Evolutionary conservation across 352 stramenopile genomes (phyloP).

Genomic region (Phytophthora uliginosa): DNA sequence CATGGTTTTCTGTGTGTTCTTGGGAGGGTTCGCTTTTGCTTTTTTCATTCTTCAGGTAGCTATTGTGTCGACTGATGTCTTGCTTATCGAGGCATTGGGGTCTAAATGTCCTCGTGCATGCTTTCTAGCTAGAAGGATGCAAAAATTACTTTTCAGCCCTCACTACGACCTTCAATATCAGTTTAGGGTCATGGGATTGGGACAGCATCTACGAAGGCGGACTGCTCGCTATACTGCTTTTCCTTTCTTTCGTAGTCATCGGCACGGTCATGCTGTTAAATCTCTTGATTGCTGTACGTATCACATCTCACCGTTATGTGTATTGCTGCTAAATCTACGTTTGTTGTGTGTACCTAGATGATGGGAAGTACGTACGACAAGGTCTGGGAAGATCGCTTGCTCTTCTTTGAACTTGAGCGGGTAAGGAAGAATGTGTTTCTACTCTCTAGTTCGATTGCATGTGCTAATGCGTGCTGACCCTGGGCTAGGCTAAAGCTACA

Average conservation of each 20-base stretch:
- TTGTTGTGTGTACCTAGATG: slow-evolving; percentile 54
- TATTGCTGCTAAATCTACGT: neutral
- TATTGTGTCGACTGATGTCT: neutral
- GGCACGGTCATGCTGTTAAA: slow-evolving; percentile 89
- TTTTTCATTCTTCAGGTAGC: slow-evolving; percentile 89
- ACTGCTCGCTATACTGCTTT: slow-evolving; percentile 75
- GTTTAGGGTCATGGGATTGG: slow-evolving; percentile 84
- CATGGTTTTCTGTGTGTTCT: slow-evolving; percentile 79
- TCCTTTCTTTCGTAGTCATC: slow-evolving; percentile 78
- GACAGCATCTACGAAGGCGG: slow-evolving; percentile 76
- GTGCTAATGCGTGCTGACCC: slow-evolving; percentile 10
- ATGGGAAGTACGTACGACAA: slow-evolving; percentile 90
- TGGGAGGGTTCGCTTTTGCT: slow-evolving; percentile 79
- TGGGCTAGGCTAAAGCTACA: slow-evolving; percentile 81
- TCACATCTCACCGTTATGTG: neutral
- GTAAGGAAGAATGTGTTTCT: slow-evolving; percentile 35
- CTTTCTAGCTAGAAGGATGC: slow-evolving; percentile 69
- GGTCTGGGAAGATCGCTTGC: slow-evolving; percentile 82
- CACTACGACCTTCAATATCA: slow-evolving; percentile 76
- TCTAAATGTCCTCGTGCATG: neutral
- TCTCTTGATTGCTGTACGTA: slow-evolving; percentile 73
- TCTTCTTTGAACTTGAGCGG: slow-evolving; percentile 86
- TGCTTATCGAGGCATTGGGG: neutral
- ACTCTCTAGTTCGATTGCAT: slow-evolving; percentile 13
- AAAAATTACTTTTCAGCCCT: slow-evolving; percentile 69